Base-by-base conservation (phyloP, 2,329 filamentous ascomycete genomes). In the Colletotrichum sp. region DNA sequence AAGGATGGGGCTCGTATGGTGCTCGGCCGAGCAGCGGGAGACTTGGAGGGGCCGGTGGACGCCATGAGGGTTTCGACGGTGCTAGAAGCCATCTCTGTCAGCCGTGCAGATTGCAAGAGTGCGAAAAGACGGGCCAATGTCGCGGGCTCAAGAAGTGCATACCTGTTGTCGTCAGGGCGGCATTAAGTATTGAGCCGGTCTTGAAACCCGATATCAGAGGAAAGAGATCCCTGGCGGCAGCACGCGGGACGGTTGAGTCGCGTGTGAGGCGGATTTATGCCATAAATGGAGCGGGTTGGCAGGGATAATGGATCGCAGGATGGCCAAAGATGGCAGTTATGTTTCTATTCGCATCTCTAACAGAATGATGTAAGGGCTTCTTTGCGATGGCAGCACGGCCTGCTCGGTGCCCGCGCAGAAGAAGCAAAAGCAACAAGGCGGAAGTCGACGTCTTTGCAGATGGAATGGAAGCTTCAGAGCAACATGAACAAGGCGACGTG, bases 1-100 rank as follows among this genome's bases (percentile, higher is more conserved):
- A 79, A 81, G 1, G 85, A 84, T n/a, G 82, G 74, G 49, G 80
- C 78, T 13, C 85, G 82, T 55, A 80, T 74, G 28, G 80, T 76
- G 34, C 78, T 78, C 15, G 83, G 84, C 39, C 83, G 84, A 80
- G 80, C 79, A 71, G 79, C 78, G 16, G 80, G 72, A 74, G 80
- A 79, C 77, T 81, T 81, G 70, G 78, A 78, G 67, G 81, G 77
- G 76, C 76, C 80, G 77, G 77, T 80, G 69, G 84, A 80, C 76
- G 84, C 81, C 85, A 86, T 86, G 79, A 78, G 78, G 59, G 28
- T 72, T 63, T 72, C 64, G 26, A 75, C 73, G 18, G 69, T 71
- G 36, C 72, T 78, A 59, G 64, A 71, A 63, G 77, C 60, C 72
- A 76, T 67, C 28, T 71, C 28, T 32, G 72, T 77, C 67, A 77